A percentile compares a stretch with the other conserved stretches of the same genome.
Conservation (phyloP, 2,329 filamentous ascomycete species). For the Calonectria hawksworthii region DNA sequence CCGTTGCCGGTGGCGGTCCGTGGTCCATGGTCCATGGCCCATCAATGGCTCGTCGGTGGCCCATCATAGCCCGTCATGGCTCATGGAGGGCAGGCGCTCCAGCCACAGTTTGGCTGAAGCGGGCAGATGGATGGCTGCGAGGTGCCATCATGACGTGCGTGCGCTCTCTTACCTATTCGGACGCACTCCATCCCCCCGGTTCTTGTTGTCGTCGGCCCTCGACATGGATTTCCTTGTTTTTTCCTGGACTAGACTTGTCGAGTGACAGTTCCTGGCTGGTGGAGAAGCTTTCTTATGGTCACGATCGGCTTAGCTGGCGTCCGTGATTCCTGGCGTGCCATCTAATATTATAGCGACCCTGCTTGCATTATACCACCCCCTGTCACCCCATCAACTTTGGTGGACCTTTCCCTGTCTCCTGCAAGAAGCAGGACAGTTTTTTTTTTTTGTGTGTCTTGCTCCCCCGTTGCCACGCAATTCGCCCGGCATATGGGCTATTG, state of each 20-base stretch:
- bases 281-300: constrained; percentile 40
- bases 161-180: constrained; percentile 43
- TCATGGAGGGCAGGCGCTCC: constrained; percentile 24
- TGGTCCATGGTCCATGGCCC: neutral
- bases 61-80: neutral
- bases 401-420: constrained; percentile 35
- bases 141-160: constrained; percentile 42
- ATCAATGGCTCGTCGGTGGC: neutral
- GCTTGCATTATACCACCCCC: constrained; percentile 48
- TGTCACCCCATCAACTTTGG: constrained; percentile 40
- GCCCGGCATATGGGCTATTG: constrained; percentile 34
- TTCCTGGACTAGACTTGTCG: constrained; percentile 38
- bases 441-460: constrained; percentile 37
- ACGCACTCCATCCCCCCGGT: constrained; percentile 39
- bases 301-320: constrained; percentile 43
- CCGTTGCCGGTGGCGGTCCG: constrained; percentile 37
- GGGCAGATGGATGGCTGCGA: constrained; percentile 28
- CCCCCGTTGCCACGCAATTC: constrained; percentile 46
- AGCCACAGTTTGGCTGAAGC: constrained; percentile 42
- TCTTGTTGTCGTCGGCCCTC: constrained; percentile 26
- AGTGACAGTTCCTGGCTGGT: constrained; percentile 45
- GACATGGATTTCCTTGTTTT: constrained; percentile 41
- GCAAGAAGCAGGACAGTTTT: constrained; percentile 40
- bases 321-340: constrained; percentile 41
- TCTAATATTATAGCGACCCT: constrained; percentile 51